Evolutionary conservation across 2,329 filamentous ascomycete genomes (phyloP).

Genomic region (Colletotrichum sansevieriae): DNA sequence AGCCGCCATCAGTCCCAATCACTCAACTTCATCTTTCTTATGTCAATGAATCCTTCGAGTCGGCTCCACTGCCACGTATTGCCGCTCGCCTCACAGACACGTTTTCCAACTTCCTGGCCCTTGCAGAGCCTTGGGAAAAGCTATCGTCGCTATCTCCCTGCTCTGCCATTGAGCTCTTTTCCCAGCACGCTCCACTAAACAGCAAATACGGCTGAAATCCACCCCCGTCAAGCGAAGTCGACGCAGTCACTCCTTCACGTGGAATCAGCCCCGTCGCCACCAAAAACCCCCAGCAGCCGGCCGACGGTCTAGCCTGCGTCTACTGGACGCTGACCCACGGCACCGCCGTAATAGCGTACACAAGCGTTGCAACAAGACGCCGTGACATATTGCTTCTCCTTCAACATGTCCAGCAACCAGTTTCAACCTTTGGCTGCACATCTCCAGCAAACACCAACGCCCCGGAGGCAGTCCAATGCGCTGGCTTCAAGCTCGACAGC

Average conservation of each 20-base stretch:
- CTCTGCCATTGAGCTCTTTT: conserved; percentile 22
- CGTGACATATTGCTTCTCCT: conserved; percentile 19
- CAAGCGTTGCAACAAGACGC: conserved; percentile 28
- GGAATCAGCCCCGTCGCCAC: conserved; percentile 39
- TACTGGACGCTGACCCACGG: conserved; percentile 28
- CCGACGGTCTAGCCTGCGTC: conserved; percentile 31
- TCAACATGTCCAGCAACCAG: conserved; percentile 51
- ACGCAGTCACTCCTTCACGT: conserved; percentile 21
- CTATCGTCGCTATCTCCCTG: conserved; percentile 13
- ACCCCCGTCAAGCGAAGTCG: conserved; percentile 14
- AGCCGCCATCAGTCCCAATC: background rate
- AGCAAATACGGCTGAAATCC: background rate
- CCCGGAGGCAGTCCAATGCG: conserved; percentile 31
- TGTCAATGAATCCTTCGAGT: conserved; percentile 7
- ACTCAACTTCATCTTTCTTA: background rate
- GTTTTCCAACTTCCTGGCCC: background rate
- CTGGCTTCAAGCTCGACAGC: conserved; percentile 38
- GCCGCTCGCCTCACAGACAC: conserved; percentile 1
- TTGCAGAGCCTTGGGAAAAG: conserved; percentile 11
- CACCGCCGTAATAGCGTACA: conserved; percentile 27
- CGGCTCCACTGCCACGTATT: conserved; percentile 16
- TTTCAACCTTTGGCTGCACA: conserved; percentile 46
- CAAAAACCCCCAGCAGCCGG: conserved; percentile 21
- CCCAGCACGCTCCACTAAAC: conserved; percentile 30
- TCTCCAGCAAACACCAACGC: conserved; percentile 27